Evolutionary conservation across 352 stramenopile genomes (phyloP).

Genomic region (Thalassiosira mediterranea): DNA sequence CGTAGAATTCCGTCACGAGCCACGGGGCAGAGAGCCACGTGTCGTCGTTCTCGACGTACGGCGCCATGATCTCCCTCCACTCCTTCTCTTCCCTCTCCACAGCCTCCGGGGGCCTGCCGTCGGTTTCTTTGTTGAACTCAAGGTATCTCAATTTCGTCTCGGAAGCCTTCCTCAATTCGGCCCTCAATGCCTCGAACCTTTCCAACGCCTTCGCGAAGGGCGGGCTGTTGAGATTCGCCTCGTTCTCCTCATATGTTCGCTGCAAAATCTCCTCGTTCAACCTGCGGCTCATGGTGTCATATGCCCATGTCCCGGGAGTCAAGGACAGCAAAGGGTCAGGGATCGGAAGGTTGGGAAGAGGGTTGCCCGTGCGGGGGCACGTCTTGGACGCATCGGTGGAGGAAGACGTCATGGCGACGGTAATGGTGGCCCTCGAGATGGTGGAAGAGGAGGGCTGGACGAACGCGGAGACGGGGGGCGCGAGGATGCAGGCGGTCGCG

Average conservation of each 20-base stretch:
- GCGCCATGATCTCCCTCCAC: slow-evolving; percentile 81
- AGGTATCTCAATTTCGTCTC: slow-evolving; percentile 55
- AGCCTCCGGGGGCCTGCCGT: slow-evolving; percentile 47
- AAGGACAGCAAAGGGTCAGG: slow-evolving; percentile 66
- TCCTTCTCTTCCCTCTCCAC: slow-evolving; percentile 71
- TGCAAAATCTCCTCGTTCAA: slow-evolving; percentile 86
- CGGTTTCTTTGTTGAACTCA: slow-evolving; percentile 28
- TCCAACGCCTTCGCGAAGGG: slow-evolving; percentile 58
- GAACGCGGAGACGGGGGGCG: too few relatives aligned
- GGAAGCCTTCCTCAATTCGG: slow-evolving; percentile 61
- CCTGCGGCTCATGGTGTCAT: slow-evolving; percentile 86
- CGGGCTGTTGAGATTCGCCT: slow-evolving; percentile 58
- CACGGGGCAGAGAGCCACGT: slow-evolving; percentile 87
- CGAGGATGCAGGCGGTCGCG: too few relatives aligned
- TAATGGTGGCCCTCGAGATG: too few relatives aligned
- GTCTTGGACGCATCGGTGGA: not conserved
- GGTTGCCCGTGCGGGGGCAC: slow-evolving; percentile 16
- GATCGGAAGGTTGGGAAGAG: slow-evolving; percentile 60
- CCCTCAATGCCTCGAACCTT: slow-evolving; percentile 59
- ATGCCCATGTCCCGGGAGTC: slow-evolving; percentile 84
- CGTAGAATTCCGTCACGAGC: slow-evolving; percentile 88
- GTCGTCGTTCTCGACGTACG: slow-evolving; percentile 71
- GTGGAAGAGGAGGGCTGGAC: too few relatives aligned
- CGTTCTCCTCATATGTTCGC: slow-evolving; percentile 85
- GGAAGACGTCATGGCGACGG: not conserved